These are phyloP conservation scores for Panaeolus cyanescens DNA, from an alignment of 768 basidiomycete species.

Conservation along the genomic window DNA sequence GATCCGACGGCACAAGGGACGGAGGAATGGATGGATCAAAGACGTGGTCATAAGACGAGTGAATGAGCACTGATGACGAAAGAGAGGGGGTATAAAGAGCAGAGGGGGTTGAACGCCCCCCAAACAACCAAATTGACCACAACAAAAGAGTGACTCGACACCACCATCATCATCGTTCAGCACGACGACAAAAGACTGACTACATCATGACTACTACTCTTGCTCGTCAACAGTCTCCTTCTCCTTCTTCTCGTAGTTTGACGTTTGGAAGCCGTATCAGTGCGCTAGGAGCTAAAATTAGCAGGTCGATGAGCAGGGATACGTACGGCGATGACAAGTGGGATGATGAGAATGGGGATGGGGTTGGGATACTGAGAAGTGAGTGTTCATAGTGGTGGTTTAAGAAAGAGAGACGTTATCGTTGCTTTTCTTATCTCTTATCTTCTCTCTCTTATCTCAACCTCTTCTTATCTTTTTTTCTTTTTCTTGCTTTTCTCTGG, in stretches of 20 bases:
- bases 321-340: not conserved
- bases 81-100: no score
- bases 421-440: slow-evolving; percentile 2
- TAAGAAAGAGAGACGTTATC: slow-evolving; percentile 13
- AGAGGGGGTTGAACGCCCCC: no score
- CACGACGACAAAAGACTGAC: not conserved
- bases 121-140: no score
- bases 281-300: slow-evolving; percentile 17
- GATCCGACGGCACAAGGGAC: no score
- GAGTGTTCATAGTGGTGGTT: slow-evolving; percentile 12
- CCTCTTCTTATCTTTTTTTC: slow-evolving; percentile 1
- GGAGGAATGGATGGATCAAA: no score
- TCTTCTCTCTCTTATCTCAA: slow-evolving; percentile 8
- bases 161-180: not conserved
- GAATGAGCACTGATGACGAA: no score
- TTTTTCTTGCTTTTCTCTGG: not conserved
- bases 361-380: not conserved
- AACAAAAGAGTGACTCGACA: not conserved
- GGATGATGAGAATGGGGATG: slow-evolving; percentile 6
- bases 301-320: slow-evolving; percentile 10
- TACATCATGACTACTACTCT: not conserved
- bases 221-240: not conserved
- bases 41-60: no score
- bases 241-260: not conserved
- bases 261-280: slow-evolving; percentile 13